Evolutionary conservation across 768 basidiomycete species (phyloP), one percentile per base, ranked within the genome.

Genomic region (Agrocybe praecox): DNA sequence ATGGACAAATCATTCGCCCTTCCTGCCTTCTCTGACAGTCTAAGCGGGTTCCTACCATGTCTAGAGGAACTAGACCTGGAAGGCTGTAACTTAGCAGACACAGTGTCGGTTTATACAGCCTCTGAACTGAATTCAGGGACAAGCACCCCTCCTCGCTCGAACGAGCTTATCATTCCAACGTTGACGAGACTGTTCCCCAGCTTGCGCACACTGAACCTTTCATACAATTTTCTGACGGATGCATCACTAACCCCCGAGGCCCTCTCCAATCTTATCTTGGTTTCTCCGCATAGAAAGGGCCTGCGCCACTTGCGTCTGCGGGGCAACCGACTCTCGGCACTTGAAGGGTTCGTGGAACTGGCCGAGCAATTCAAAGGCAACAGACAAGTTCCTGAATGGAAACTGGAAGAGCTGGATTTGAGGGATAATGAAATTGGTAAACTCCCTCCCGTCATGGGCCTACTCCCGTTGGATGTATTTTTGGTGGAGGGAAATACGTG

Each of bases 401-500:
- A 83, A 64, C 75, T 94, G 43, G 91, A 94, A 64, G 92, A 94
- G 66, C 69, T 94, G 24, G 92, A 94, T 71, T 60, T 94, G 64
- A 74, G 92, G 61, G 90, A 94, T 65, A 94, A 94, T 60, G 89
- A 90, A 65, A 83, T 94, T 53, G 79, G 78, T 6, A 86, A 81
- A 69, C 69, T 94, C 29, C 86, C 85, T 0, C 72, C 89, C 7
- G 85, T 88, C 66, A 70, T 94, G 46, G 92, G 92, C 23, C 67
- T 92, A 56, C 67, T 94, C 51, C 88, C 91, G 15, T 69, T 94
- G 63, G 92, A 94, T 49, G 86, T 92, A 8, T 85, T 94, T 56
- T 71, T 92, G 62, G 92, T 94, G 33, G 92, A 94, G 64, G 91
- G 92, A 17, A 94, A 94, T 71, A 74, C 79, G 90, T 92, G 68